A percentile compares a stretch with the other conserved stretches of the same genome.
Conservation (phyloP, 768 basidiomycete genomes). For the Crepidotus variabilis region DNA sequence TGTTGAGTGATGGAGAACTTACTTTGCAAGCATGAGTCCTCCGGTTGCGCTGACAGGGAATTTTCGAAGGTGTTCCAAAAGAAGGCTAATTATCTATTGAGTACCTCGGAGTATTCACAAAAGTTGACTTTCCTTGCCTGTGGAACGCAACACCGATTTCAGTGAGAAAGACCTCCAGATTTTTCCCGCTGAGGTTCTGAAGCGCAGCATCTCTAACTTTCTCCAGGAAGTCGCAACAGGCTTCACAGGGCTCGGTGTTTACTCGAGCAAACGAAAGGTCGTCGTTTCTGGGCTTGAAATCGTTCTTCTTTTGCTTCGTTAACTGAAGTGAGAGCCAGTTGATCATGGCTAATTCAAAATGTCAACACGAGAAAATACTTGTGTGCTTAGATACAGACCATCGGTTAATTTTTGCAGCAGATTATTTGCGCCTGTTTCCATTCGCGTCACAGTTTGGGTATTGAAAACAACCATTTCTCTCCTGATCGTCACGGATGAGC, state of each 20-base stretch:
- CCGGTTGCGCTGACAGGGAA: slow-evolving; percentile 97
- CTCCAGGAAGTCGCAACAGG: slow-evolving; percentile 82
- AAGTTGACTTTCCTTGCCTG: slow-evolving; percentile 39
- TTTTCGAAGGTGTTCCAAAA: slow-evolving; percentile 92
- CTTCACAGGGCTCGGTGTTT: slow-evolving; percentile 89
- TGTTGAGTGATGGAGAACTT: slow-evolving; percentile 21
- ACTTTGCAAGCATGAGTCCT: slow-evolving; percentile 98
- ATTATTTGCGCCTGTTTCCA: slow-evolving; percentile 80
- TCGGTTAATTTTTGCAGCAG: slow-evolving; percentile 82
- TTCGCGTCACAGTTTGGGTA: slow-evolving; percentile 77
- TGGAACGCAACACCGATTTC: slow-evolving; percentile 96
- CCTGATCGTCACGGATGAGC: slow-evolving; percentile 79
- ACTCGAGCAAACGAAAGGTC: slow-evolving; percentile 92
- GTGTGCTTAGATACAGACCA: slow-evolving; percentile 39
- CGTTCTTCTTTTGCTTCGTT: slow-evolving; percentile 89
- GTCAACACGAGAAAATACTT: neutral
- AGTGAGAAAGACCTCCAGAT: slow-evolving; percentile 86
- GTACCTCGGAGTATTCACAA: neutral
- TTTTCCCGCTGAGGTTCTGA: slow-evolving; percentile 85
- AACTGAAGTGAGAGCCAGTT: slow-evolving; percentile 74
- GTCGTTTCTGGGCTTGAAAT: slow-evolving; percentile 96
- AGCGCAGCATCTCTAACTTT: slow-evolving; percentile 75
- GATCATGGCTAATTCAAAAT: slow-evolving; percentile 46
- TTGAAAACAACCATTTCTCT: slow-evolving; percentile 94
- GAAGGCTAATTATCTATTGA: slow-evolving; percentile 46